phyloP scores from a whole-genome alignment of 106 monocot genomes.

The Alisma plantagoaquatica region DNA sequence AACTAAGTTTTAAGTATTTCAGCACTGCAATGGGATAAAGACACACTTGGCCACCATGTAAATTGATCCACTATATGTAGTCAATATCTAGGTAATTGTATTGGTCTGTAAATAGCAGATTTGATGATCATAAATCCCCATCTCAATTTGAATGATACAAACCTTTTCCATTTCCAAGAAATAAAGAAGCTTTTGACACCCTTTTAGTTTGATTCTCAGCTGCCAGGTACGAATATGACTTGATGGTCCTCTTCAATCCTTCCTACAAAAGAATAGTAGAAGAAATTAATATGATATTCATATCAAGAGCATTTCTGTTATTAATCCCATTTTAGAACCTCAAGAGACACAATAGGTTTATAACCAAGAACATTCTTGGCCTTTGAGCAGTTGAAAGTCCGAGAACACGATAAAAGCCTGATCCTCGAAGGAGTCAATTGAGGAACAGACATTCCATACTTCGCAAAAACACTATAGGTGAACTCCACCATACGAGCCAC shows the following conservation, averaged over 20 bases:
- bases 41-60: no score
- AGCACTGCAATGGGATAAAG: no score
- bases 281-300: background rate
- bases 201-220: slow-evolving; percentile 18
- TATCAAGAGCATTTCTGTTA: background rate
- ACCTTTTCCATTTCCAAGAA: slow-evolving; percentile 73
- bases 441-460: slow-evolving; percentile 89
- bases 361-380: slow-evolving; percentile 76
- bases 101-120: no score
- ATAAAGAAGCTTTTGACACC: slow-evolving; percentile 59
- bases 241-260: slow-evolving; percentile 71
- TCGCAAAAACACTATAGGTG: slow-evolving; percentile 53
- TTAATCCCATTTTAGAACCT: slow-evolving; percentile 26
- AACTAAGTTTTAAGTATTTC: no score
- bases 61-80: background rate
- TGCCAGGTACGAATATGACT: slow-evolving; percentile 60
- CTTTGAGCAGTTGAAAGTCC: slow-evolving; percentile 79
- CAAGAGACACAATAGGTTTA: slow-evolving; percentile 78
- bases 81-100: background rate
- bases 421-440: slow-evolving; percentile 93
- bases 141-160: slow-evolving; percentile 14
- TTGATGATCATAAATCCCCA: no score
- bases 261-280: slow-evolving; percentile 33
- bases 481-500: slow-evolving; percentile 71
- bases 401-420: slow-evolving; percentile 83